A percentile compares a stretch with the other conserved stretches of the same genome.
These are phyloP conservation scores for Tetrastigma voinierianum DNA, from an alignment of 164 flowering plant genomes.

Conservation along the genomic window DNA sequence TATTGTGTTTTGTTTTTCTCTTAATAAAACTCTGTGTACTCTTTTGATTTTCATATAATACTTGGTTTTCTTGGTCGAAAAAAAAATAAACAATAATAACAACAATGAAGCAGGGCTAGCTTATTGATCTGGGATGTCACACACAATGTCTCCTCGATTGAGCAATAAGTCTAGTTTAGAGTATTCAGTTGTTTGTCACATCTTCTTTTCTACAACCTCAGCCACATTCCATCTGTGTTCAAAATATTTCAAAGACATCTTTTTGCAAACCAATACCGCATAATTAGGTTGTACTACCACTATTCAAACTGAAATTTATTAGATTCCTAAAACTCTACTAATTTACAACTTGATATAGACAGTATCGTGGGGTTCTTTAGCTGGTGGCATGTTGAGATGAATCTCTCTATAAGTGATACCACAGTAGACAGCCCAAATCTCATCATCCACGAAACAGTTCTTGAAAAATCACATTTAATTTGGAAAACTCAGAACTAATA, in stretches of 20 bases:
- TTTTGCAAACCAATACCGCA: conserved; percentile 37
- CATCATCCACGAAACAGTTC: too few relatives aligned
- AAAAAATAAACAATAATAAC: neutral
- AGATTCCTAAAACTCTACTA: conserved; percentile 24
- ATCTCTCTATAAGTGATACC: too few relatives aligned
- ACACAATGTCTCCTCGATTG: conserved; percentile 73
- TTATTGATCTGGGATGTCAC: conserved; percentile 2
- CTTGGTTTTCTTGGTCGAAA: too few relatives aligned
- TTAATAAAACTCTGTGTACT: too few relatives aligned
- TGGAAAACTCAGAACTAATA: too few relatives aligned
- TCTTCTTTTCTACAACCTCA: conserved; percentile 57
- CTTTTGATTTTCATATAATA: too few relatives aligned
- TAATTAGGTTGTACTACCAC: neutral
- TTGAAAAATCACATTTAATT: too few relatives aligned
- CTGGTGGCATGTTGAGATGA: conserved; percentile 30
- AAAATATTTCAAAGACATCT: conserved; percentile 56
- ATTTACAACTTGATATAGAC: conserved; percentile 39
- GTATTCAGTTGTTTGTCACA: conserved; percentile 72
- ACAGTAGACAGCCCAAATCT: conserved; percentile 22
- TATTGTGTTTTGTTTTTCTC: too few relatives aligned
- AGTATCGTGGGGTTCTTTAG: conserved; percentile 24
- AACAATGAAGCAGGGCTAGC: conserved; percentile 1
- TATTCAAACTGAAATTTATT: neutral
- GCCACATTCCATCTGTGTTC: conserved; percentile 67
- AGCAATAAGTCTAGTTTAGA: conserved; percentile 54